These are phyloP conservation scores for Trichoderma aggressivum DNA, from an alignment of 2,329 filamentous ascomycete species.

Conservation along the genomic window DNA sequence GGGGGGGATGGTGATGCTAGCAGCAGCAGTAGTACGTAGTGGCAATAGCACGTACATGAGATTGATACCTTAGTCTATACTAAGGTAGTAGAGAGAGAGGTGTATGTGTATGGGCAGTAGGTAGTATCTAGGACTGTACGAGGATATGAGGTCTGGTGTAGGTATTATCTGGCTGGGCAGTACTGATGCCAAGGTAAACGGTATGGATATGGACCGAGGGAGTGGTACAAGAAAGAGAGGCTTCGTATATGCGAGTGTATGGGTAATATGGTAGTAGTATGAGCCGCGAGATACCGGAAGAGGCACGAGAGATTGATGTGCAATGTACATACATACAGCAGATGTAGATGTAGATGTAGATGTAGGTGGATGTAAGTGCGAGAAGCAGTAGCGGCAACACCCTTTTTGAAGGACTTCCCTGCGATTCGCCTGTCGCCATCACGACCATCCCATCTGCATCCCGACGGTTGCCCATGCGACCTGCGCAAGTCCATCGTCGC, in stretches of 20 bases:
- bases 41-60: not conserved
- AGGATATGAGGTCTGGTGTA: not conserved
- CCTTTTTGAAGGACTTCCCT: conserved; percentile 2
- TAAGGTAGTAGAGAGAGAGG: not conserved
- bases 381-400: conserved; percentile 3
- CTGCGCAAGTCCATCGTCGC: not conserved
- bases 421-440: conserved; percentile 9
- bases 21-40: not conserved
- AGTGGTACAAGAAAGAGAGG: not conserved
- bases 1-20: not conserved
- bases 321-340: not conserved
- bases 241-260: not conserved
- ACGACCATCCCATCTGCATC: not conserved
- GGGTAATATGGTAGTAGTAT: too few species aligned
- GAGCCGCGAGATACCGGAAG: not conserved
- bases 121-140: not conserved
- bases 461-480: conserved; percentile 13
- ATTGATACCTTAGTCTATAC: not conserved
- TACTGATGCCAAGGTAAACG: too few species aligned
- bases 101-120: not conserved
- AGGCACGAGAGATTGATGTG: not conserved
- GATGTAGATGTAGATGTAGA: not conserved
- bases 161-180: too few species aligned
- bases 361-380: not conserved
- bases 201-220: not conserved